These are phyloP conservation scores for Erythrobasidium hasegawianum DNA, from an alignment of 1,284 basidiomycete genomes.

Conservation along the genomic window DNA sequence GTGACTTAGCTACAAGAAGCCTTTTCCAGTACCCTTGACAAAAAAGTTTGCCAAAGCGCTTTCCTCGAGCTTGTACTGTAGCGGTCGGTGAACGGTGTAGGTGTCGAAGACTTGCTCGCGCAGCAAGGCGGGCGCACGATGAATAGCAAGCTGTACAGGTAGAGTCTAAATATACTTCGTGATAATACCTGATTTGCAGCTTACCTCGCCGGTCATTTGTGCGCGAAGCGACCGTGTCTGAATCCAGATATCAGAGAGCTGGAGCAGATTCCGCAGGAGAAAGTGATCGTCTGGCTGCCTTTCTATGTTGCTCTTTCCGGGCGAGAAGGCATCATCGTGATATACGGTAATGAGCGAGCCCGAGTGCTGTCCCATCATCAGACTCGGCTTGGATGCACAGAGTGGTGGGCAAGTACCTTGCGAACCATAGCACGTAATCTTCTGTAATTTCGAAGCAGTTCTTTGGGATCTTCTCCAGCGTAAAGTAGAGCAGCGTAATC, in stretches of 20 bases:
- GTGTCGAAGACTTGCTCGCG: constrained; percentile 3
- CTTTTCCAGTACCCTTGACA: constrained; percentile 35
- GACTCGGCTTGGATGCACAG: neutral
- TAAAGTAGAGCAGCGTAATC: constrained; percentile 37
- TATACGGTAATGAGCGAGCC: constrained; percentile 36
- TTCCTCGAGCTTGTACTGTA: constrained; percentile 41
- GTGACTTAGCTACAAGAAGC: constrained; percentile 3
- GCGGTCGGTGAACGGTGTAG: constrained; percentile 17
- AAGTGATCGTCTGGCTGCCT: constrained; percentile 33
- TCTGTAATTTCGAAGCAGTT: constrained; percentile 18
- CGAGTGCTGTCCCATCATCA: constrained; percentile 3
- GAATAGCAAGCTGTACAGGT: constrained; percentile 32
- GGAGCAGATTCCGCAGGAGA: constrained; percentile 35
- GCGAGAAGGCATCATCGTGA: constrained; percentile 37
- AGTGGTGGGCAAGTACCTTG: neutral
- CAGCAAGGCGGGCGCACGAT: constrained; percentile 36
- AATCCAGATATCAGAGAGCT: constrained; percentile 35
- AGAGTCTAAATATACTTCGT: neutral
- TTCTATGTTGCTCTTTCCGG: constrained; percentile 10
- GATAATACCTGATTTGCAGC: neutral
- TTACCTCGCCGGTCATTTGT: constrained; percentile 39
- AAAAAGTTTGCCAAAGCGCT: constrained; percentile 26
- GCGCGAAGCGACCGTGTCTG: constrained; percentile 33
- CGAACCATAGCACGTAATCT: constrained; percentile 10
- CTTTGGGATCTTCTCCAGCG: constrained; percentile 24